Conservation (phyloP, 129 eudicot genomes). For the Helianthus tuberosus region DNA sequence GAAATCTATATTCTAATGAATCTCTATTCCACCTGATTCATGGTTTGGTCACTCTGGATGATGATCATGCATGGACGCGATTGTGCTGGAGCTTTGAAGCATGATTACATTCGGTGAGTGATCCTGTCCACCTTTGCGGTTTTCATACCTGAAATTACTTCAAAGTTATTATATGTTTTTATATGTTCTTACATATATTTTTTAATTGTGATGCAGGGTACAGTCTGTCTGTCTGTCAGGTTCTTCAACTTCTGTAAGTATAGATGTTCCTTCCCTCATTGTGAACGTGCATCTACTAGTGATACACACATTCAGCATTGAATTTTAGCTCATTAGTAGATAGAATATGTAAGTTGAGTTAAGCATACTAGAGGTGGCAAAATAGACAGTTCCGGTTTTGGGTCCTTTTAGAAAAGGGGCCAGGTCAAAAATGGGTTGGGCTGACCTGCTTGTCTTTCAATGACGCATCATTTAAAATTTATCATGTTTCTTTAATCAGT, state of each 20-base stretch:
- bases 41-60: conserved; percentile 64
- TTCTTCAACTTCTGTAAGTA: conserved; percentile 47
- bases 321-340: not conserved
- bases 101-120: conserved; percentile 47
- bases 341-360: conserved; percentile 12
- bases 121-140: not conserved
- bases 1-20: conserved; percentile 45
- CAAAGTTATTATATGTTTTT: not conserved
- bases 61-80: conserved; percentile 53
- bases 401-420: too few species aligned
- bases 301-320: not conserved
- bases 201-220: conserved; percentile 35
- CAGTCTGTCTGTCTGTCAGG: conserved; percentile 13
- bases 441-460: not conserved
- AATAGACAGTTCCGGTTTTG: not conserved
- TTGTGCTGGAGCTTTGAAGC: conserved; percentile 46
- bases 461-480: not conserved
- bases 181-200: conserved; percentile 17
- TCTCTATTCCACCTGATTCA: conserved; percentile 64
- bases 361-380: not conserved
- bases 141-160: not conserved
- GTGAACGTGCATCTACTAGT: not conserved
- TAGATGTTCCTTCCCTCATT: not conserved
- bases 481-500: not conserved
- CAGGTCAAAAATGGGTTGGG: too few species aligned